Evolutionary conservation across 768 basidiomycete species (phyloP), one percentile per base, ranked within the genome.

Genomic region (Rickenella mellea): DNA sequence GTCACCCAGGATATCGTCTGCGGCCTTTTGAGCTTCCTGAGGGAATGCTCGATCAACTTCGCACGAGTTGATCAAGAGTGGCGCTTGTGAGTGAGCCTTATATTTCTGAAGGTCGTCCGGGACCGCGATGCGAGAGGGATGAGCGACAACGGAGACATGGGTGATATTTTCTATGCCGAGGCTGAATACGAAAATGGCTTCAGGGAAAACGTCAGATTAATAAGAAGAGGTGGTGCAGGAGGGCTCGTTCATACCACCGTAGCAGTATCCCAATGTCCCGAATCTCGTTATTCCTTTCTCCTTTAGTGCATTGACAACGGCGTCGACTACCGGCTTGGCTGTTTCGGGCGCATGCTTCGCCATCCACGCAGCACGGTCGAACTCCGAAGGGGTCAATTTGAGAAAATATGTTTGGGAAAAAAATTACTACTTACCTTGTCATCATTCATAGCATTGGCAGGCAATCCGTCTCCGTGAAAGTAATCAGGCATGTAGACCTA

Each of bases 1-100:
- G n/a, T 60, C 60, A 0, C 67, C 73, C 11, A 82, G 54, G 30
- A 81, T 63, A 39, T 62, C 52, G 40, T 78, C 76, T 2, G 77
- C 74, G 39, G 63, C 46, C 1, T 53, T 57, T 43, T 71, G 68
- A 2, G 64, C 38, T 27, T 71, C 69, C 0, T 27, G 36, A 5
- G 77, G 73, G 67, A 82, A 84, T 51, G 58, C 56, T 3, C 27
- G 2, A 55, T 83, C 79, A 24, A 55, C 30, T 20, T 70, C 65
- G 60, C 81, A 82, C 33, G 73, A 74, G 65, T 83, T 83, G 61
- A 83, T 78, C 28, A 86, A 67, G 20, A 84, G 65, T 17, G 82
- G 78, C 1, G 68, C 68, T 36, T 69, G 69, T 25, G 78, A 55
- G 40, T 41, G 48, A 2, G 51, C 43, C 30, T 60, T 48, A 55